Percentiles rank a stretch among this genome's conserved stretches.
phyloP scores from a whole-genome alignment of 2,329 filamentous ascomycete genomes.

The Epichloe aotearoae region DNA sequence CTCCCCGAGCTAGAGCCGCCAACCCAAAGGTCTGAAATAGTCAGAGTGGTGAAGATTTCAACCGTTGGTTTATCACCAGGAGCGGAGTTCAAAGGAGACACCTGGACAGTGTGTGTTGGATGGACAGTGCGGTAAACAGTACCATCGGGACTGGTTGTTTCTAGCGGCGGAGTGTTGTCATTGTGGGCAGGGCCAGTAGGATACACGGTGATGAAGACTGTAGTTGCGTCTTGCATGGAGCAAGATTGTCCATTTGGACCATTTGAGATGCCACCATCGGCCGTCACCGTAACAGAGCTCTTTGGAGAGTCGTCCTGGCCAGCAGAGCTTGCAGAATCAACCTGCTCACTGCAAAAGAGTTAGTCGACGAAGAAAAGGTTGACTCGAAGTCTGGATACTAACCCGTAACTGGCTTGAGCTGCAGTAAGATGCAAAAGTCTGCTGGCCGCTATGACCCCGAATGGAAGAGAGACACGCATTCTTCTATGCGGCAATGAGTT shows the following conservation, averaged over 20 bases:
- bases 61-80: slow-evolving; percentile 9
- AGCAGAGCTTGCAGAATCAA: slow-evolving; percentile 5
- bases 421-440: slow-evolving; percentile 19
- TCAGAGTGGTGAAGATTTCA: slow-evolving; percentile 22
- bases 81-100: slow-evolving; percentile 12
- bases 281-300: slow-evolving; percentile 4
- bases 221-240: slow-evolving; percentile 25
- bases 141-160: slow-evolving; percentile 9
- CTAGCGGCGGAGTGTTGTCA: slow-evolving; percentile 3
- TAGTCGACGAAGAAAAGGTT: neutral
- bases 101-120: slow-evolving; percentile 16
- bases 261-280: slow-evolving; percentile 3
- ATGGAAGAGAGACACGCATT: slow-evolving; percentile 26
- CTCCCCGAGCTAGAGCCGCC: slow-evolving; percentile 6
- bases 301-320: slow-evolving; percentile 3
- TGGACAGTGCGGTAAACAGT: slow-evolving; percentile 9
- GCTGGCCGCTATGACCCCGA: slow-evolving; percentile 23
- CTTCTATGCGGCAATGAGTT: slow-evolving; percentile 7
- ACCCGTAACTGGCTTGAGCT: slow-evolving; percentile 22
- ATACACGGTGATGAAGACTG: slow-evolving; percentile 35
- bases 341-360: slow-evolving; percentile 6
- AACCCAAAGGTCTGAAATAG: slow-evolving; percentile 21
- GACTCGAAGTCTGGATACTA: slow-evolving; percentile 9
- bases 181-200: slow-evolving; percentile 16
- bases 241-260: slow-evolving; percentile 21